These are phyloP conservation scores for Fraxinus floribunda DNA, from an alignment of 305 asterid species.

Conservation along the genomic window DNA sequence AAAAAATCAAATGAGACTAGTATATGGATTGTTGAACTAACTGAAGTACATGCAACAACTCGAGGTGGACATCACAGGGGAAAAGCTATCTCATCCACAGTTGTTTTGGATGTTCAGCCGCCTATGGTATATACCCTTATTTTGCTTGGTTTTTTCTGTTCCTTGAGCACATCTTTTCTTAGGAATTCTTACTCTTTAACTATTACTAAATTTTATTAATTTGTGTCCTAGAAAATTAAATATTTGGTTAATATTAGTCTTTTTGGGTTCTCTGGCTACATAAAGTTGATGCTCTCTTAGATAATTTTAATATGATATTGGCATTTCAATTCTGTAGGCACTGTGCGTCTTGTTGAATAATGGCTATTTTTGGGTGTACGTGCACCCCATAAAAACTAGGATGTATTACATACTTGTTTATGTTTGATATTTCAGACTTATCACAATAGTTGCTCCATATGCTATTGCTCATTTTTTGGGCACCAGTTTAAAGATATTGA, in stretches of 20 bases:
- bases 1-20: conserved; percentile 90
- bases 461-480: neutral
- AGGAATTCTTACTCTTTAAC: neutral
- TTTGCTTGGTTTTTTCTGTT: neutral
- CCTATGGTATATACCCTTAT: conserved; percentile 64
- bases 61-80: conserved; percentile 98
- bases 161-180: neutral
- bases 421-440: neutral
- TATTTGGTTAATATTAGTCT: neutral
- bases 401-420: neutral
- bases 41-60: conserved; percentile 91
- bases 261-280: neutral
- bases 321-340: conserved; percentile 6
- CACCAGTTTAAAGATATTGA: neutral
- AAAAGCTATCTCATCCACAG: conserved; percentile 69
- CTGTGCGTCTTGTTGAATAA: conserved; percentile 12
- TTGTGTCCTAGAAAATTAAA: neutral
- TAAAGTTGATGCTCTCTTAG: neutral
- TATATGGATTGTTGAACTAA: conserved; percentile 87
- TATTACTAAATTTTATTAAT: neutral
- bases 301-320: neutral
- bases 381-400: neutral
- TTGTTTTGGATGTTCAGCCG: conserved; percentile 91
- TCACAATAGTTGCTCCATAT: neutral
- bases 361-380: neutral